Base-by-base conservation (phyloP, 2,329 filamentous ascomycete species). In the Tolypocladium inflatum region DNA sequence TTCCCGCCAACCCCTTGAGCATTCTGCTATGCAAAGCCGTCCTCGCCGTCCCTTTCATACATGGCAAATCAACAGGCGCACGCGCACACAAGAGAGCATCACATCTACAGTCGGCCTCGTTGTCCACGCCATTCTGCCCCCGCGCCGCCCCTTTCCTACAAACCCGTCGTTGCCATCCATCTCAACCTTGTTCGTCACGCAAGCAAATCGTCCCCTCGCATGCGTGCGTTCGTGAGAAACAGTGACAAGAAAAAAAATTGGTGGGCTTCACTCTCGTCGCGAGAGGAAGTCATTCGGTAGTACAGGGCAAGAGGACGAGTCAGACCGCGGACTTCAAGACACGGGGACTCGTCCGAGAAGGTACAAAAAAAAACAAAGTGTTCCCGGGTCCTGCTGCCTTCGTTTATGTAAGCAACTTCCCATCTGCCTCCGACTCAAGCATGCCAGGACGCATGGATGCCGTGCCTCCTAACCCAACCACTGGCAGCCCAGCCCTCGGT, bases 1-100 rank as follows among this genome's bases (percentile, higher is more conserved):
- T 35, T 37, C 11, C 19, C 26, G 11, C 19, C 26, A 10, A 8
- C 15, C 26, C 45, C 10, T 2, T 26, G 48, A 52, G 30, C 48
- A 15, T 52, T 51, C 48, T 54, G 55, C 50, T 60, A 51, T 58
- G 56, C 56, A 58, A 55, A 51, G 48, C 39, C 21, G 8, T 19
- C 19, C 39, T 15, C 35, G 10, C n/a, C 39, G 38, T 30, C 38
- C 23, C n/a, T 8, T 38, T 58, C 43, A 50, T 43, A 58, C 56
- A 58, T 50, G 30, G 50, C 15, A 55, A 50, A 39, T 38, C 30
- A 17, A 58, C 48, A 33, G 48, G 30, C 26, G 48, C 33, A 37
- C 19, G 26, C 17, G 26, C 48, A 52, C 48, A 21, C 21, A 26
- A 23, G 17, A 19, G 26, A 45, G 17, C 39, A 56, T 23, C 55